These are phyloP conservation scores for Grigorovia humatica DNA, from an alignment of 805 yeast species.

Conservation along the genomic window DNA sequence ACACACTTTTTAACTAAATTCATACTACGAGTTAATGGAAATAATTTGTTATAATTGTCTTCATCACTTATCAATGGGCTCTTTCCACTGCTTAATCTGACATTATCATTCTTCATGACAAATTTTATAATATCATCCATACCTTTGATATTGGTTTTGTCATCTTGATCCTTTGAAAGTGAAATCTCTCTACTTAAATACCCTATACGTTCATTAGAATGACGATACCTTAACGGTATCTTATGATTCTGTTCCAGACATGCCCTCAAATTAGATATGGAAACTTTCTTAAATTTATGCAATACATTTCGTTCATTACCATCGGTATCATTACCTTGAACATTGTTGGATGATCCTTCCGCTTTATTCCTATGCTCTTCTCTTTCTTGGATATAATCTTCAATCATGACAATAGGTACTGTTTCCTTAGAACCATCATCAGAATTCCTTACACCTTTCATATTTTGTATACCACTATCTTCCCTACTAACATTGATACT, in stretches of 20 bases:
- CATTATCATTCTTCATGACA: background rate
- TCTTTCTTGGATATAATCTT: conserved; percentile 17
- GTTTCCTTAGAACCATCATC: background rate
- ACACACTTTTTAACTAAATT: conserved; percentile 36
- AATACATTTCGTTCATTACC: background rate
- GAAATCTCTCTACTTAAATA: no score
- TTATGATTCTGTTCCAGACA: conserved; percentile 10
- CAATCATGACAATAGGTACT: conserved; percentile 22
- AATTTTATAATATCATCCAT: background rate
- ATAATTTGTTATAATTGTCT: no score
- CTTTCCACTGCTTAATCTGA: no score
- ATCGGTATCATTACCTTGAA: conserved; percentile 3
- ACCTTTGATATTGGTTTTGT: background rate
- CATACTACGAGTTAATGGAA: background rate
- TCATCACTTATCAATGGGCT: no score
- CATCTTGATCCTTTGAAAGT: no score
- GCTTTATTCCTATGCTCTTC: background rate
- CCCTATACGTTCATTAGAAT: background rate
- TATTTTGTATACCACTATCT: background rate
- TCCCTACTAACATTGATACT: background rate
- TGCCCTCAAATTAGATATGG: conserved; percentile 21
- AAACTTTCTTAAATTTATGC: conserved; percentile 7
- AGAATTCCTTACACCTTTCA: background rate
- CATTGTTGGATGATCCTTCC: no score
- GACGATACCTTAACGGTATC: background rate